These are phyloP conservation scores for Komagataella pastoris DNA, from an alignment of 805 yeast genomes.

Conservation along the genomic window DNA sequence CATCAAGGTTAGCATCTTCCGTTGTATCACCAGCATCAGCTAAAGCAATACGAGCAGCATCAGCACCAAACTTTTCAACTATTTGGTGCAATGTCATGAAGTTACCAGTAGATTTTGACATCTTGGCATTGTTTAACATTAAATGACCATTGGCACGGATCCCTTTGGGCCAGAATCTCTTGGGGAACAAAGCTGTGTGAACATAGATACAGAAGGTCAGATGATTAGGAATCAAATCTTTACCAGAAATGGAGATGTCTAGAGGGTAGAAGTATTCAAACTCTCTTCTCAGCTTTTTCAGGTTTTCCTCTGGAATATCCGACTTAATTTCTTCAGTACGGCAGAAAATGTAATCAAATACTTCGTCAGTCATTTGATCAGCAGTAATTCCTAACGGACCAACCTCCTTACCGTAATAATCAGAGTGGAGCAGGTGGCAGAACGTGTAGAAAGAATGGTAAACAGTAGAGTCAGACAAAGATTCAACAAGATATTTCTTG, in stretches of 20 bases:
- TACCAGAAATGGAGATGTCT: conserved; percentile 86
- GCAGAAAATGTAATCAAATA: conserved; percentile 81
- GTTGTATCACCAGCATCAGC: conserved; percentile 98
- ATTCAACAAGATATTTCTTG: conserved; percentile 82
- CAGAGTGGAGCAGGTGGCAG: conserved; percentile 73
- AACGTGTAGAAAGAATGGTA: conserved; percentile 94
- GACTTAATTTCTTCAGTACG: conserved; percentile 45
- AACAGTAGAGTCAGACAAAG: conserved; percentile 89
- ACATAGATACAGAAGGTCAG: conserved; percentile 90
- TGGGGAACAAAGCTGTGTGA: conserved; percentile 88
- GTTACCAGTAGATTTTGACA: conserved; percentile 97
- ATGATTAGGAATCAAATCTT: conserved; percentile 95
- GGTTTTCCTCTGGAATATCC: conserved; percentile 51
- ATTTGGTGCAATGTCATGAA: conserved; percentile 82
- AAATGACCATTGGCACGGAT: conserved; percentile 93
- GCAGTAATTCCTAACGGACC: conserved; percentile 70
- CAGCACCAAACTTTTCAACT: conserved; percentile 88
- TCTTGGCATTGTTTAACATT: conserved; percentile 89
- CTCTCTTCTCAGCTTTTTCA: conserved; percentile 74
- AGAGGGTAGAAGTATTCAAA: conserved; percentile 95
- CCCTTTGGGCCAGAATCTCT: conserved; percentile 86
- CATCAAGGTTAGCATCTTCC: conserved; percentile 98
- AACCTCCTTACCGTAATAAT: conserved; percentile 62
- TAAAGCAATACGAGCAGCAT: conserved; percentile 91
- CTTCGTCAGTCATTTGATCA: conserved; percentile 84